These are phyloP conservation scores for Lotmaria passim DNA, from an alignment of 208 protist species.

Conservation along the genomic window DNA sequence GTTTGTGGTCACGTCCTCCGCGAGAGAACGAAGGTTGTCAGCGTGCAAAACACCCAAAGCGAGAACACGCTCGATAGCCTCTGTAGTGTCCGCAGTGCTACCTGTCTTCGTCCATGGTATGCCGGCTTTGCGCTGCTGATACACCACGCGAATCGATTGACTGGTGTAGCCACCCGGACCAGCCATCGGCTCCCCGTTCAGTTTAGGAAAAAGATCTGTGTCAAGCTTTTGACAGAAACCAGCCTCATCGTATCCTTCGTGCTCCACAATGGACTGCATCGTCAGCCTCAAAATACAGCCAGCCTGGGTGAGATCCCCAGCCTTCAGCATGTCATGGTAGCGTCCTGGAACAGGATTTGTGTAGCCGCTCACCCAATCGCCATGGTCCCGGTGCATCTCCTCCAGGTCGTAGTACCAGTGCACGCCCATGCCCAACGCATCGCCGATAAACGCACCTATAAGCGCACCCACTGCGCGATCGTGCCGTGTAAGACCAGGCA, in stretches of 20 bases:
- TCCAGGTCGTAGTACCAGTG: conserved; percentile 55
- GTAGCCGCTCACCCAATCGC: conserved; percentile 36
- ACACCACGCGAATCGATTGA: conserved; percentile 39
- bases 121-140: conserved; percentile 30
- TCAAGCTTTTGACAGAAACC: conserved; percentile 35
- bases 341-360: conserved; percentile 32
- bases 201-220: conserved; percentile 28
- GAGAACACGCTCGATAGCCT: conserved; percentile 39
- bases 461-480: conserved; percentile 38
- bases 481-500: conserved; percentile 5
- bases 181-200: conserved; percentile 28
- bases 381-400: conserved; percentile 38
- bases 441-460: conserved; percentile 37
- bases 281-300: conserved; percentile 40
- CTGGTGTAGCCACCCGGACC: conserved; percentile 46
- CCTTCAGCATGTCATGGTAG: conserved; percentile 40
- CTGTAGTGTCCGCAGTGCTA: conserved; percentile 39
- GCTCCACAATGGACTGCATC: conserved; percentile 32
- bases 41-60: conserved; percentile 36
- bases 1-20: conserved; percentile 29
- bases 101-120: conserved; percentile 24
- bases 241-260: conserved; percentile 27
- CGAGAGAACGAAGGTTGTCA: conserved; percentile 19
- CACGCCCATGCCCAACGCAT: conserved; percentile 44
- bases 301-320: conserved; percentile 41